These are phyloP conservation scores for Hibiscus tridactylites DNA, from an alignment of 345 rosid genomes.

Conservation along the genomic window DNA sequence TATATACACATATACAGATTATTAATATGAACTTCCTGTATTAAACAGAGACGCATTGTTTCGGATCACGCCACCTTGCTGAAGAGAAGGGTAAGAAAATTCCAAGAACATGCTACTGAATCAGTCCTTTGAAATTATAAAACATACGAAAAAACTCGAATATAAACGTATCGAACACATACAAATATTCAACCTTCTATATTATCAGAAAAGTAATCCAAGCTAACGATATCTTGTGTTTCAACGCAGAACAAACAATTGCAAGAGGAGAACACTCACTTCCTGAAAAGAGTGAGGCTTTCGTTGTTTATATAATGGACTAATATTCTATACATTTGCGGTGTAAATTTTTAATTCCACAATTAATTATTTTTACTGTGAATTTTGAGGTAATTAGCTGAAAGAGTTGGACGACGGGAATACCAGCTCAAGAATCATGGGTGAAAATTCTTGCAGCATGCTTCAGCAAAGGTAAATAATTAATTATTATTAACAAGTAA, in stretches of 20 bases:
- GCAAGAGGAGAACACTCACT: constrained; percentile 42
- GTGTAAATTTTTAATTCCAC: not conserved
- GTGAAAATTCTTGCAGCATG: constrained; percentile 1
- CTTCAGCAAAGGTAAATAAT: constrained; percentile 20
- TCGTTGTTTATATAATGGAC: not conserved
- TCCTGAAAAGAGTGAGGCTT: constrained; percentile 41
- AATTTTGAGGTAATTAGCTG: constrained; percentile 16
- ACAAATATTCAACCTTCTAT: no score
- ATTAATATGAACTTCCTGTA: not conserved
- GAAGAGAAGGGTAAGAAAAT: constrained; percentile 37
- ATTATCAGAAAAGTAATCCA: no score
- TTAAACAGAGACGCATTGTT: constrained; percentile 29
- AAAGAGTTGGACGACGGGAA: constrained; percentile 19
- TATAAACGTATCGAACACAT: no score
- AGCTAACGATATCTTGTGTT: not conserved
- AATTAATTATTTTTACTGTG: not conserved
- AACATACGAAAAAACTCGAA: no score
- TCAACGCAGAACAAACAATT: constrained; percentile 30
- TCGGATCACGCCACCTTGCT: constrained; percentile 33
- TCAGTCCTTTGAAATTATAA: no score
- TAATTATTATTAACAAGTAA: no score
- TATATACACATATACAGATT: no score
- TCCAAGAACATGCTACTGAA: not conserved
- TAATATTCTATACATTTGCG: not conserved
- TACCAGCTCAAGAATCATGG: constrained; percentile 15